Percentiles rank a stretch among this genome's conserved stretches.
Conservation (phyloP, 2,329 filamentous ascomycete genomes). For the Dryadomyces quercivorus region DNA sequence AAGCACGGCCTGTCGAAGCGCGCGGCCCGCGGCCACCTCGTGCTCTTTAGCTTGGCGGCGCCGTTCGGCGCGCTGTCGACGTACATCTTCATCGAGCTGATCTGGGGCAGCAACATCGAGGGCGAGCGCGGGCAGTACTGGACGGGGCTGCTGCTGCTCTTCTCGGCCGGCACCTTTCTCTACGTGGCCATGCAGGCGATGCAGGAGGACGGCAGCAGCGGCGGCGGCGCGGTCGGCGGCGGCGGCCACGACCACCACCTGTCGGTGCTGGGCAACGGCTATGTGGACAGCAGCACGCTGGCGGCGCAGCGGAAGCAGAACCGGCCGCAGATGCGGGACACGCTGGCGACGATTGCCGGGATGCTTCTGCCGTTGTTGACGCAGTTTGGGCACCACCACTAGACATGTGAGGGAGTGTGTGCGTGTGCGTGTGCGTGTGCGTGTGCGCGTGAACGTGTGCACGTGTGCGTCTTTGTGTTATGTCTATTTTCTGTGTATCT, state of each 20-base stretch:
- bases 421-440: not conserved
- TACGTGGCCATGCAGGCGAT: conserved; percentile 99
- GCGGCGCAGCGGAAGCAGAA: conserved; percentile 35
- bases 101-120: conserved; percentile 47
- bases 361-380: conserved; percentile 71
- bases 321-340: conserved; percentile 54
- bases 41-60: conserved; percentile 85
- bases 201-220: conserved; percentile 53
- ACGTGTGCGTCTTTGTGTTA: not conserved
- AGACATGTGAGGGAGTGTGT: conserved; percentile 2
- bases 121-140: conserved; percentile 65
- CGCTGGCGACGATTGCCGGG: conserved; percentile 56
- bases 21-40: conserved; percentile 68
- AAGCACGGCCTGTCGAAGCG: conserved; percentile 87
- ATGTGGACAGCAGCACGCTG: conserved; percentile 31
- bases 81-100: conserved; percentile 63
- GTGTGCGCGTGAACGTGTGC: not conserved
- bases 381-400: conserved; percentile 66
- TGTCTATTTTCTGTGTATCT: too few species aligned
- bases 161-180: conserved; percentile 92
- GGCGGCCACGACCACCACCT: conserved; percentile 33
- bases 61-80: conserved; percentile 76
- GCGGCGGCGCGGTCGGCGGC: conserved; percentile 24
- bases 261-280: conserved; percentile 33
- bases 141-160: conserved; percentile 87